Conservation (phyloP, 2,329 filamentous ascomycete genomes). For the Stagonosporopsis chrysanthemi region DNA sequence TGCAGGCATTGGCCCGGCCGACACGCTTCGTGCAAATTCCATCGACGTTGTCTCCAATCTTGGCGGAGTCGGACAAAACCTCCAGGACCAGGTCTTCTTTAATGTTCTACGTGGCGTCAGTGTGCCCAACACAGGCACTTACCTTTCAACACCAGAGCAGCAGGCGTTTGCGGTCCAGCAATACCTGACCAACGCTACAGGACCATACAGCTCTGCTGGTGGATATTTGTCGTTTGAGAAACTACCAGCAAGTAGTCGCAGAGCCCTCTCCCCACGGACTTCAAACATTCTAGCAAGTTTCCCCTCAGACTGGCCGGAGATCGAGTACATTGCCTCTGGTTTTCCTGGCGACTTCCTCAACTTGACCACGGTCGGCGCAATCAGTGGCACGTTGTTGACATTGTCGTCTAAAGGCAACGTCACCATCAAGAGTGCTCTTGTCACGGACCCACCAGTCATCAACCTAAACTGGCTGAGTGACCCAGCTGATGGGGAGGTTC, state of each 20-base stretch:
- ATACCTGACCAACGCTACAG: constrained; percentile 23
- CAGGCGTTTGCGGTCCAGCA: constrained; percentile 21
- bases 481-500: constrained; percentile 40
- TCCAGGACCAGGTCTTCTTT: constrained; percentile 35
- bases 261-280: constrained; percentile 19
- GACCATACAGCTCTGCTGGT: constrained; percentile 28
- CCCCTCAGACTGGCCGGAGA: constrained; percentile 29
- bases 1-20: constrained; percentile 34
- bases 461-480: constrained; percentile 46
- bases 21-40: constrained; percentile 19
- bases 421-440: constrained; percentile 38
- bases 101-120: constrained; percentile 26
- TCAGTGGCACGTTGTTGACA: constrained; percentile 26
- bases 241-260: constrained; percentile 22
- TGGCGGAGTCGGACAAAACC: constrained; percentile 40
- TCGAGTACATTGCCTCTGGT: constrained; percentile 31
- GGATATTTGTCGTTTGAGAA: constrained; percentile 35
- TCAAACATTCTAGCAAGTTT: constrained; percentile 18
- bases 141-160: constrained; percentile 23
- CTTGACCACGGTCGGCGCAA: constrained; percentile 22
- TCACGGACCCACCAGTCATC: constrained; percentile 42
- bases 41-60: constrained; percentile 34
- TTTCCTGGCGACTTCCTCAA: constrained; percentile 26
- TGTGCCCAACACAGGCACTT: constrained; percentile 31
- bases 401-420: constrained; percentile 40